Evolutionary conservation across 2,329 filamentous ascomycete species (phyloP).

Genomic region (Pseudonectria buxi): DNA sequence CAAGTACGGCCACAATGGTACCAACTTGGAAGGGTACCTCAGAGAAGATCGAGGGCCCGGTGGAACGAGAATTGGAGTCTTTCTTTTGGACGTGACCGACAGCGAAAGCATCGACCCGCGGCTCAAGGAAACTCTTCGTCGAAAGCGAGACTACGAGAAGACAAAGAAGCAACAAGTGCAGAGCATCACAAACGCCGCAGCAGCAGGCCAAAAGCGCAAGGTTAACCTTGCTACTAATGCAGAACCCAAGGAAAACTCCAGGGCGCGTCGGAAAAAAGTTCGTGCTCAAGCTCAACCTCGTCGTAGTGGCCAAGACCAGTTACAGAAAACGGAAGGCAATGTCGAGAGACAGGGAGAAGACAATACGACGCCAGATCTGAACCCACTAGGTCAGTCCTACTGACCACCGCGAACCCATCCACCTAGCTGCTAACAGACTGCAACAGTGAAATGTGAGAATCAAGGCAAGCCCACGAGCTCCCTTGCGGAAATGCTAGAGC

Average conservation of each 20-base stretch:
- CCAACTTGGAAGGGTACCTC: slow-evolving; percentile 64
- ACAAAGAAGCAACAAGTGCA: slow-evolving; percentile 35
- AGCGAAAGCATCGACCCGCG: slow-evolving; percentile 38
- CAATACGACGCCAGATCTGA: slow-evolving; percentile 23
- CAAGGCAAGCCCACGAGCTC: slow-evolving; percentile 27
- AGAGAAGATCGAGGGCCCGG: slow-evolving; percentile 48
- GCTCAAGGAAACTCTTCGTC: slow-evolving; percentile 51
- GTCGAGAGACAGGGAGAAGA: slow-evolving; percentile 17
- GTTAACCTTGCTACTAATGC: slow-evolving; percentile 18
- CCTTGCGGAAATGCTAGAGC: slow-evolving; percentile 35
- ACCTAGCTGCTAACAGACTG: slow-evolving; percentile 4
- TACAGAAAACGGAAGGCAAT: slow-evolving; percentile 5
- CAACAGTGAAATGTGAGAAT: slow-evolving; percentile 43
- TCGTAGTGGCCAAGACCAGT: slow-evolving; percentile 6
- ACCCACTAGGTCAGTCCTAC: slow-evolving; percentile 22
- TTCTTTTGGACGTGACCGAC: slow-evolving; percentile 35
- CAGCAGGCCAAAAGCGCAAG: slow-evolving; percentile 34
- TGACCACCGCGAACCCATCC: neutral
- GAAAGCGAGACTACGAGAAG: slow-evolving; percentile 59
- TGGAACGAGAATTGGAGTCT: slow-evolving; percentile 50
- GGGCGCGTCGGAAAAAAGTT: slow-evolving; percentile 11
- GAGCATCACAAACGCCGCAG: slow-evolving; percentile 30
- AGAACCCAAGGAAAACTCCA: slow-evolving; percentile 23
- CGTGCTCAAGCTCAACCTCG: no score
- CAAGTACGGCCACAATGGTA: slow-evolving; percentile 45